Conservation (phyloP, 2,329 filamentous ascomycete species). For the Nothomitra cinnamomea region DNA sequence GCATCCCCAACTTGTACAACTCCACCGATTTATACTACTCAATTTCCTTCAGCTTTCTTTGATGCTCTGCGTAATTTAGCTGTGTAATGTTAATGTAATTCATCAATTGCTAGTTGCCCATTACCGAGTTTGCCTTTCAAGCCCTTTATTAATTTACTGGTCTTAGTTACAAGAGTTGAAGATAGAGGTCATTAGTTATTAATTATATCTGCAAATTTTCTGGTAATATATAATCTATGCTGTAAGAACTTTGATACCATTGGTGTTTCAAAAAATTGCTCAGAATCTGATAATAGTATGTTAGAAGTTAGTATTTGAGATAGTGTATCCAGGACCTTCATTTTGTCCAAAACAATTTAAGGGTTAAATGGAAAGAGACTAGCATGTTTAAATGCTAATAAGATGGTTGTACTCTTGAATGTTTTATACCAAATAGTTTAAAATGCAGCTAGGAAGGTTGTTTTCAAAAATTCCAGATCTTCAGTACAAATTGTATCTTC, state of each 20-base stretch:
- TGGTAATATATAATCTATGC: too few species aligned
- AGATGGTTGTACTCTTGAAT: conserved; percentile 7
- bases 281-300: not conserved
- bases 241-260: too few species aligned
- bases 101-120: not conserved
- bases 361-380: conserved; percentile 8
- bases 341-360: conserved; percentile 6
- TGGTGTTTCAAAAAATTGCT: not conserved
- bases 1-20: not conserved
- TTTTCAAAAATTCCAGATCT: conserved; percentile 8
- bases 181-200: too few species aligned
- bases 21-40: not conserved
- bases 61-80: not conserved
- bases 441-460: conserved; percentile 8
- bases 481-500: conserved; percentile 8
- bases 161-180: too few species aligned
- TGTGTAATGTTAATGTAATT: not conserved
- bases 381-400: conserved; percentile 5
- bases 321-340: not conserved
- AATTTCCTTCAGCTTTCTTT: not conserved
- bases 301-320: not conserved
- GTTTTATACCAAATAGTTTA: conserved; percentile 6
- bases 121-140: not conserved
- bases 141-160: not conserved
- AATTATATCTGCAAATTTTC: too few species aligned